These are phyloP conservation scores for Dothiorella sarmentorum DNA, from an alignment of 2,329 filamentous ascomycete genomes.

Conservation along the genomic window DNA sequence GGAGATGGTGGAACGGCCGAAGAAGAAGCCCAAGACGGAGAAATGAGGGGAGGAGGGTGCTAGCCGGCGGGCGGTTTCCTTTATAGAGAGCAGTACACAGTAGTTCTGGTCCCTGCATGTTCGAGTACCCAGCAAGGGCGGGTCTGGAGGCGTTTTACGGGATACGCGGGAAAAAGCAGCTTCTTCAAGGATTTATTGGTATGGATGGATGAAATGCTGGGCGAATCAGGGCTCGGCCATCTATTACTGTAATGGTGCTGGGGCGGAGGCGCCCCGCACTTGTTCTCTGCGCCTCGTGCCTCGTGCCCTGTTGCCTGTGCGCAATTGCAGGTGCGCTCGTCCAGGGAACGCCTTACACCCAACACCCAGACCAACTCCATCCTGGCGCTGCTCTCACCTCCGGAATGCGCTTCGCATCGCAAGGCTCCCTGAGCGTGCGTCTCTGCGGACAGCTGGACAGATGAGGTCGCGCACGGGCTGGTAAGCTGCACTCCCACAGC, in stretches of 20 bases:
- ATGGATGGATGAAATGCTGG: not conserved
- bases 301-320: slow-evolving; percentile 11
- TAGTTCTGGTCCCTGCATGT: slow-evolving; percentile 2
- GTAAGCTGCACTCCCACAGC: slow-evolving; percentile 24
- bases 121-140: not conserved
- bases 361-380: slow-evolving; percentile 15
- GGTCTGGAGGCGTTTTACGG: slow-evolving; percentile 31
- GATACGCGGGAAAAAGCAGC: not conserved
- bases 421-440: slow-evolving; percentile 10
- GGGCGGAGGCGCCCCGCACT: slow-evolving; percentile 13
- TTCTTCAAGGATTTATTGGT: not conserved
- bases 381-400: slow-evolving; percentile 13
- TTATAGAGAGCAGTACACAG: not conserved
- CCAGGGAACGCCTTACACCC: slow-evolving; percentile 8
- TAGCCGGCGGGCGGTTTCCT: not conserved
- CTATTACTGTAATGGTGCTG: not conserved
- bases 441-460: slow-evolving; percentile 17
- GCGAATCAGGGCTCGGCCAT: not conserved
- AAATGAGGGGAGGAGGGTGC: slow-evolving; percentile 22
- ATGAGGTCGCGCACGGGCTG: slow-evolving; percentile 42
- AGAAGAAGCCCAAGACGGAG: slow-evolving; percentile 60
- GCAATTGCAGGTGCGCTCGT: slow-evolving; percentile 1
- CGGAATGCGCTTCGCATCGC: slow-evolving; percentile 18
- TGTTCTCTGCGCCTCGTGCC: slow-evolving; percentile 3
- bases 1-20: slow-evolving; percentile 56